A percentile compares a stretch with the other conserved stretches of the same genome.
Evolutionary conservation across 148 eudicot genomes (phyloP).

Genomic region (Rhododendron molle): DNA sequence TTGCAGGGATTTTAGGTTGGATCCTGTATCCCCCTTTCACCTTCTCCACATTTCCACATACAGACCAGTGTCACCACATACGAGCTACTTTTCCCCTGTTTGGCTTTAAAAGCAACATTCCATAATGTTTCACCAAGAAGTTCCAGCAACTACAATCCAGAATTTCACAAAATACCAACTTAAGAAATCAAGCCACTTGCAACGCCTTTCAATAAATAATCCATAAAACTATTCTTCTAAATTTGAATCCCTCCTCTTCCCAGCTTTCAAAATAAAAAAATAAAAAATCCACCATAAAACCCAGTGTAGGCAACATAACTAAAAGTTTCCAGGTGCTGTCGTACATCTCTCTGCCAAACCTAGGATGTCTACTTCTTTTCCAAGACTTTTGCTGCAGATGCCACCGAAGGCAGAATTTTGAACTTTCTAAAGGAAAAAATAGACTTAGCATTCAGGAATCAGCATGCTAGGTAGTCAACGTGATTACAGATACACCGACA

Average conservation of each 20-base stretch:
- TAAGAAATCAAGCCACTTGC: neutral
- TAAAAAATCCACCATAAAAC: neutral
- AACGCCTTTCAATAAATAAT: neutral
- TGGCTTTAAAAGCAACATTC: constrained; percentile 3
- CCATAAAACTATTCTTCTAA: neutral
- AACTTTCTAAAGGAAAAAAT: neutral
- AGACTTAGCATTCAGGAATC: neutral
- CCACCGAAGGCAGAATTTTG: neutral
- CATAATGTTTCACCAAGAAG: neutral
- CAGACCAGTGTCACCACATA: neutral
- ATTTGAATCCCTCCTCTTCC: neutral
- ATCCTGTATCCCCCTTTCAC: neutral
- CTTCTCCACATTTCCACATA: neutral
- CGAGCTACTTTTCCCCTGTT: neutral
- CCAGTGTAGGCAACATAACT: neutral
- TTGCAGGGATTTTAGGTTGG: neutral
- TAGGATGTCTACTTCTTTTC: neutral
- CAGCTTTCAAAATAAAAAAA: neutral
- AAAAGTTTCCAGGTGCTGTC: neutral
- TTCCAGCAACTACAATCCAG: neutral
- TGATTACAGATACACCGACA: neutral
- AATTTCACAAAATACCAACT: neutral
- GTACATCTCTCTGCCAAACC: neutral
- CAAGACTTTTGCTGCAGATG: neutral
- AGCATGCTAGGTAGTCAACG: neutral